A percentile compares a stretch with the other conserved stretches of the same genome.
These are phyloP conservation scores for Dunaliella salina DNA, from an alignment of 163 green algal species.

Conservation along the genomic window DNA sequence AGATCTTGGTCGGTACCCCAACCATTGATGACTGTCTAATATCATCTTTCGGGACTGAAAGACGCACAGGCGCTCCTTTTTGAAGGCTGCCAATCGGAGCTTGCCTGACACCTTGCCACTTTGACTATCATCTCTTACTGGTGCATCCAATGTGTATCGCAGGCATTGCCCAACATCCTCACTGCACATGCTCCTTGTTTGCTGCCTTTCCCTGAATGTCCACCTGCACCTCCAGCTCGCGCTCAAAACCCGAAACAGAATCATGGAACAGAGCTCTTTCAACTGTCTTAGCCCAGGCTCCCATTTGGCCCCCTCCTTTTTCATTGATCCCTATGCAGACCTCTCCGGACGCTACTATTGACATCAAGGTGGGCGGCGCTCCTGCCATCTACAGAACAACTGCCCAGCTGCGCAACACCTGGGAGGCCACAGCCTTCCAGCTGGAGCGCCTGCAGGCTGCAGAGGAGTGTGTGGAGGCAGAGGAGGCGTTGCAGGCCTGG, in stretches of 20 bases:
- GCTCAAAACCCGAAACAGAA: too few relatives aligned
- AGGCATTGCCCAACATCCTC: too few relatives aligned
- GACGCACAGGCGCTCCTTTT: neutral
- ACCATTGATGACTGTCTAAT: constrained; percentile 10
- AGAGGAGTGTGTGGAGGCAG: constrained; percentile 74
- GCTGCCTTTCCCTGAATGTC: too few relatives aligned
- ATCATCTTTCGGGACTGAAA: constrained; percentile 20
- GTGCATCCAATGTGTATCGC: too few relatives aligned
- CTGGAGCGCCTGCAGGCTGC: constrained; percentile 80
- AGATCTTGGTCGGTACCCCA: constrained; percentile 15
- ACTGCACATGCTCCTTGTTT: too few relatives aligned
- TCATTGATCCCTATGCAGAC: neutral
- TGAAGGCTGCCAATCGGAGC: neutral
- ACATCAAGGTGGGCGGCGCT: constrained; percentile 32
- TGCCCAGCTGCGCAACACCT: constrained; percentile 73
- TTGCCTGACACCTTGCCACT: too few relatives aligned
- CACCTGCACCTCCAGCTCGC: too few relatives aligned
- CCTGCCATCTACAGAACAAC: constrained; percentile 38
- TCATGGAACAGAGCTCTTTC: too few relatives aligned
- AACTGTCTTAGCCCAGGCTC: too few relatives aligned
- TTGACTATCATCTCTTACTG: too few relatives aligned
- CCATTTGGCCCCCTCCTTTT: too few relatives aligned
- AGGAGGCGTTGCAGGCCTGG: constrained; percentile 62
- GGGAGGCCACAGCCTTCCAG: constrained; percentile 91
- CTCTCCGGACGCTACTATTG: neutral